Base-by-base conservation (phyloP, 495 filamentous ascomycete species). In the Hypoxylon intermedium region DNA sequence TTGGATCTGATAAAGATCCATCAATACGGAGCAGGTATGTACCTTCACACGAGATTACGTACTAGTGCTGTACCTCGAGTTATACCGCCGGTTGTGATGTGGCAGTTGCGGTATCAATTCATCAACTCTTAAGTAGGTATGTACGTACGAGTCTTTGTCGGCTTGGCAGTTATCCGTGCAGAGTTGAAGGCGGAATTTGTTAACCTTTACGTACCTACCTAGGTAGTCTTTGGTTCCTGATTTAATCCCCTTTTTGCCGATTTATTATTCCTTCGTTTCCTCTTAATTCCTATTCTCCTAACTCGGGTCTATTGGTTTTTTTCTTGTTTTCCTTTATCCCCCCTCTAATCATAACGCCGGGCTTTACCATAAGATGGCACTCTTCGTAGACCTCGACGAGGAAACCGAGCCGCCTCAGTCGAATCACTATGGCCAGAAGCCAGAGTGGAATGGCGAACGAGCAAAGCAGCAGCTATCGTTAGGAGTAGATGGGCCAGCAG, bases 311-410 rank as follows among this genome's bases (percentile, higher is more conserved):
- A 7, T 20, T 13, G 18, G 3, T 23, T n/a, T 20, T 15, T 24
- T 46, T 33, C 36, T 43, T 16, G 1, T 43, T 26, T 15, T 13
- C 24, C 21, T 24, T 54, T 30, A 44, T 21, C 26, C 12, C 20
- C 3, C 13, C 36, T 37, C 18, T 21, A 53, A 7, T 12, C 34
- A 38, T 19, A 11, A 61, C 51, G 41, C 44, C 30, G 44, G 23
- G 38, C 41, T 7, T 33, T 28, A 19, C 49, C 30, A 26, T 4
- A 26, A 58, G 44, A 89, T 89, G 86, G 86, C 84, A 46, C 76
- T 87, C 45, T 80, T 89, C 69, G 78, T 88, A 65, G 83, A 88
- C 67, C 73, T 88, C 46, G 85, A 83, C 44, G 80, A 84, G 56
- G 84, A 85, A 36, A 74, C 78, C 60, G 78, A 82, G 40, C 72